Percentiles rank a stretch among this genome's conserved stretches.
These are phyloP conservation scores for Physocladia obscura DNA, from an alignment of 192 early-diverging fungal species.

Conservation along the genomic window DNA sequence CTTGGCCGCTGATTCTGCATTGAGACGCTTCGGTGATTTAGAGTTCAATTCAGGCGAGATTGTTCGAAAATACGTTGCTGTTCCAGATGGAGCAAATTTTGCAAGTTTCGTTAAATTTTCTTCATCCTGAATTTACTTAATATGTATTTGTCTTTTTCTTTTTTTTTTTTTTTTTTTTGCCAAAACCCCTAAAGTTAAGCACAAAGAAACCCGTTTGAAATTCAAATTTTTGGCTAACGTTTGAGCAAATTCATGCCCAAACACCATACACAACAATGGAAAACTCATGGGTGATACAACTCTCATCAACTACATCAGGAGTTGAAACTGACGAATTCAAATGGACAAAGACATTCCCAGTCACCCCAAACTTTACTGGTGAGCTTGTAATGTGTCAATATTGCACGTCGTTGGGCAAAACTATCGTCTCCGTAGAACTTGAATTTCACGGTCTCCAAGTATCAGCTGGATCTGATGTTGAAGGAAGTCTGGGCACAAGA, in stretches of 20 bases:
- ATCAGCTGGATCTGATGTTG: slow-evolving; percentile 40
- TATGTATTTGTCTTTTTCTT: too few species aligned
- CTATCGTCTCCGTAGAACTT: slow-evolving; percentile 67
- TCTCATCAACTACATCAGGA: slow-evolving; percentile 64
- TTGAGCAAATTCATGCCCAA: background rate
- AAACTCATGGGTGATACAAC: slow-evolving; percentile 51
- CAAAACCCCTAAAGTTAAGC: slow-evolving; percentile 34
- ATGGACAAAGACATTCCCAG: slow-evolving; percentile 53
- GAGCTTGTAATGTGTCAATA: slow-evolving; percentile 72
- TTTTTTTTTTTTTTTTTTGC: slow-evolving; percentile 33
- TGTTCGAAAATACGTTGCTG: slow-evolving; percentile 74
- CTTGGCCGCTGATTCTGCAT: slow-evolving; percentile 35
- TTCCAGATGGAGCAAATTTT: slow-evolving; percentile 81
- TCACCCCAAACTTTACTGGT: slow-evolving; percentile 49
- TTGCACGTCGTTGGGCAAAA: slow-evolving; percentile 77
- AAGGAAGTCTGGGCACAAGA: slow-evolving; percentile 23
- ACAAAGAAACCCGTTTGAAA: slow-evolving; percentile 49
- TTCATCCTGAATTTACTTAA: background rate
- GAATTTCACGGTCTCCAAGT: slow-evolving; percentile 77
- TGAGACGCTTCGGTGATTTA: slow-evolving; percentile 54
- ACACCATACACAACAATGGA: slow-evolving; percentile 62
- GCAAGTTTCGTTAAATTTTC: slow-evolving; percentile 46
- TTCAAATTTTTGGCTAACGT: slow-evolving; percentile 31
- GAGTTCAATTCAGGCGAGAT: slow-evolving; percentile 75
- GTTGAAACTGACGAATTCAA: slow-evolving; percentile 59